Evolutionary conservation across 192 early-diverging fungal species (phyloP).

Genomic region (Podila epigama): DNA sequence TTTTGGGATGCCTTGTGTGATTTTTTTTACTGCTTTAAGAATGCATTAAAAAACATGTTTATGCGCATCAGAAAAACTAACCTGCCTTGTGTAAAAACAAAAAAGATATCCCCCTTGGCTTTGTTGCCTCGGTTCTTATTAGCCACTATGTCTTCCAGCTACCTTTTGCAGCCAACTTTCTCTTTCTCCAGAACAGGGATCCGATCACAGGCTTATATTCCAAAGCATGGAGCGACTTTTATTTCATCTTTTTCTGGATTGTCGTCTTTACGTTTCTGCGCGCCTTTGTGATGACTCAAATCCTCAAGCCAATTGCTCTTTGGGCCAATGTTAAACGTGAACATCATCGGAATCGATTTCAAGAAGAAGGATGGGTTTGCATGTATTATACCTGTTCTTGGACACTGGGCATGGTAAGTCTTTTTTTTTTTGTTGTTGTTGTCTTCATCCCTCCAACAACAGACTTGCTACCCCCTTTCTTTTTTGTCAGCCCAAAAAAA

Average conservation of each 20-base stretch:
- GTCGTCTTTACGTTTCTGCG: slow-evolving; percentile 67
- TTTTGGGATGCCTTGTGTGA: too few relatives aligned
- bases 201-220: slow-evolving; percentile 53
- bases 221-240: slow-evolving; percentile 66
- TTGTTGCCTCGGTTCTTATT: slow-evolving; percentile 42
- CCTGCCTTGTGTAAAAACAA: too few relatives aligned
- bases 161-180: slow-evolving; percentile 32
- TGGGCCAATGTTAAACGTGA: slow-evolving; percentile 27
- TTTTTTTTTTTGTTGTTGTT: background rate
- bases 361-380: slow-evolving; percentile 76
- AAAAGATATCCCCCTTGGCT: slow-evolving; percentile 51
- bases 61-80: too few relatives aligned
- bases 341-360: slow-evolving; percentile 63
- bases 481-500: too few relatives aligned
- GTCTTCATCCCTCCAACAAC: too few relatives aligned
- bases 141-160: slow-evolving; percentile 38
- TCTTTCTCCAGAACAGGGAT: slow-evolving; percentile 43
- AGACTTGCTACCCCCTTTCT: too few relatives aligned
- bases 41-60: too few relatives aligned
- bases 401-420: slow-evolving; percentile 63
- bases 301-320: slow-evolving; percentile 55
- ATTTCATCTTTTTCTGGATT: slow-evolving; percentile 72
- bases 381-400: slow-evolving; percentile 72
- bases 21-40: too few relatives aligned
- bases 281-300: slow-evolving; percentile 57